phyloP scores from a whole-genome alignment of 2,329 filamentous ascomycete species.

The Chaetomium olivaceum region DNA sequence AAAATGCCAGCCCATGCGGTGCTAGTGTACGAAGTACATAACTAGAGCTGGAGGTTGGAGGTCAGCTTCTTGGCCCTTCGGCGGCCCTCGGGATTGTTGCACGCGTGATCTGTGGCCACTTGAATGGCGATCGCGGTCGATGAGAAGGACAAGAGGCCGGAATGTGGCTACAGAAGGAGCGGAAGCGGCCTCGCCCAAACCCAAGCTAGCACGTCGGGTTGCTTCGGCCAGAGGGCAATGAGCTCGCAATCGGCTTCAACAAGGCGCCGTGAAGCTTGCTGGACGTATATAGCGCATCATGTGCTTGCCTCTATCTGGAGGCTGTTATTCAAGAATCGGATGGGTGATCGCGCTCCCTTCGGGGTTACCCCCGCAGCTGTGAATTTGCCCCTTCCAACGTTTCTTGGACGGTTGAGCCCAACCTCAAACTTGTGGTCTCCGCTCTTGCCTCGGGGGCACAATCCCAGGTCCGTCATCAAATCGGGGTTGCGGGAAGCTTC shows the following conservation, averaged over 20 bases:
- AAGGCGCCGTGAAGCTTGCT: background rate
- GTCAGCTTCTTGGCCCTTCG: background rate
- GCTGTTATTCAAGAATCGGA: background rate
- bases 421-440: slow-evolving; percentile 18
- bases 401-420: slow-evolving; percentile 10
- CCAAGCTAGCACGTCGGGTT: background rate
- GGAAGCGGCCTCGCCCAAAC: background rate
- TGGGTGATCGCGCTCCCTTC: background rate
- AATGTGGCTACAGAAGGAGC: background rate
- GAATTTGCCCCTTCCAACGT: slow-evolving; percentile 16
- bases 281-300: background rate
- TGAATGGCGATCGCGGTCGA: background rate
- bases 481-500: background rate
- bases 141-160: background rate
- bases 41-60: background rate
- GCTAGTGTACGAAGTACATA: no score
- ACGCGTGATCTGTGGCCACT: slow-evolving; percentile 5
- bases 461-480: background rate
- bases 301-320: background rate
- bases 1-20: background rate
- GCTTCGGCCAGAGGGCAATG: background rate
- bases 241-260: background rate
- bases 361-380: slow-evolving; percentile 19
- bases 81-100: background rate
- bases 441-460: slow-evolving; percentile 3